Conservation (phyloP, 352 stramenopile species). For the Phytophthora multivora region DNA sequence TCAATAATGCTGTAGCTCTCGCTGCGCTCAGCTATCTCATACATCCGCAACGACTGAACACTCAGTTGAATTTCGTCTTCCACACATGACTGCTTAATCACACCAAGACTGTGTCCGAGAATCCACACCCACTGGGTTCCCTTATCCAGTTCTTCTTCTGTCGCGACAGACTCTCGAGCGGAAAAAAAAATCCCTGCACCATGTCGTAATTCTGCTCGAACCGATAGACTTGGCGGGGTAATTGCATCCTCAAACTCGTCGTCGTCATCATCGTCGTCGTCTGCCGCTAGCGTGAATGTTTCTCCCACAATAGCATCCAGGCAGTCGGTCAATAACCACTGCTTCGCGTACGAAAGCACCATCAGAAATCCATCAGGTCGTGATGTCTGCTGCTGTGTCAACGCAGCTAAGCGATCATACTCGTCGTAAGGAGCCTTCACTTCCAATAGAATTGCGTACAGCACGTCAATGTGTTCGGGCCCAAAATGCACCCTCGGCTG, state of each 20-base stretch:
- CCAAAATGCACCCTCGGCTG: constrained; percentile 77
- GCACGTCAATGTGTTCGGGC: constrained; percentile 79
- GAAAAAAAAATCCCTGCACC: constrained; percentile 63
- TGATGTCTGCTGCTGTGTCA: constrained; percentile 78
- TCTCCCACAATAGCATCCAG: constrained; percentile 63
- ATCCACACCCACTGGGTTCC: constrained; percentile 61
- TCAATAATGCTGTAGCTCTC: constrained; percentile 54
- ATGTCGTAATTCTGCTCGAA: constrained; percentile 50
- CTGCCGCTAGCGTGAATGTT: constrained; percentile 46
- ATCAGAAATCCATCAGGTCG: constrained; percentile 84
- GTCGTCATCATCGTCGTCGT: constrained; percentile 74
- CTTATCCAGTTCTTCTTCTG: constrained; percentile 12
- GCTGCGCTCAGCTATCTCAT: constrained; percentile 42
- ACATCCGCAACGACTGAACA: constrained; percentile 61
- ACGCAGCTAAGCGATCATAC: constrained; percentile 68
- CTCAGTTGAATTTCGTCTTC: constrained; percentile 81
- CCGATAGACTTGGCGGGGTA: constrained; percentile 76
- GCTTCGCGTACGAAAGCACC: constrained; percentile 85
- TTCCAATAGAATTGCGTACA: constrained; percentile 88
- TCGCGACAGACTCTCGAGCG: constrained; percentile 31
- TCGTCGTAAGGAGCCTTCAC: constrained; percentile 88
- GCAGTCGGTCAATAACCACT: constrained; percentile 84
- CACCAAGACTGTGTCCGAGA: constrained; percentile 49
- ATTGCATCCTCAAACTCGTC: constrained; percentile 90
- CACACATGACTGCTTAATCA: constrained; percentile 83